Percentiles rank a stretch among this genome's conserved stretches.
These are phyloP conservation scores for Rutstroemia sp. DNA, from an alignment of 2,329 filamentous ascomycete species.

Conservation along the genomic window DNA sequence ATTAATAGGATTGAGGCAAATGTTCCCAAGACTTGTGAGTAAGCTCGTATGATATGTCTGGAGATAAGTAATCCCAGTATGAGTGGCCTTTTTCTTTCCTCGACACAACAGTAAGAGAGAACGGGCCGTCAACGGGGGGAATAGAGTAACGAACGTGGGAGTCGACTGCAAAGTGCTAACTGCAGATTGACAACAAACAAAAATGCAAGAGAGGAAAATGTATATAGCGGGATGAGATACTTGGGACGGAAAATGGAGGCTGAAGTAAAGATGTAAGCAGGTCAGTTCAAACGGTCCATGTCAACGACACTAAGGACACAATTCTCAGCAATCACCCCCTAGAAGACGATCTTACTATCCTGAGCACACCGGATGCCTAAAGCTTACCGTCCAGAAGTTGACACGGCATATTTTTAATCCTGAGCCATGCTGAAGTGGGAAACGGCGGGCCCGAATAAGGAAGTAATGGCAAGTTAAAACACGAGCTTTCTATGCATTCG, in stretches of 20 bases:
- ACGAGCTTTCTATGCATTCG: neutral
- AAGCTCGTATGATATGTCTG: neutral
- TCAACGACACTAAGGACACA: slow-evolving; percentile 3
- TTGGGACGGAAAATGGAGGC: slow-evolving; percentile 1
- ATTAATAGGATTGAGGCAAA: neutral
- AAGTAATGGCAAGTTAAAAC: neutral
- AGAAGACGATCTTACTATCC: slow-evolving; percentile 9
- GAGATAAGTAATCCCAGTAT: neutral
- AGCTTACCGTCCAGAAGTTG: slow-evolving; percentile 5
- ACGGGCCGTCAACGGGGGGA: neutral
- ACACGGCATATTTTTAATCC: slow-evolving; percentile 7
- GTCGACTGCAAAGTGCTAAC: slow-evolving; percentile 1
- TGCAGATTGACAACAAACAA: slow-evolving; percentile 5
- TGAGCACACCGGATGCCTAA: slow-evolving; percentile 5
- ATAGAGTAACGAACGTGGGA: slow-evolving; percentile 7
- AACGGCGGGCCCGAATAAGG: neutral
- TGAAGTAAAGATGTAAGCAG: slow-evolving; percentile 8
- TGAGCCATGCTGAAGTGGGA: slow-evolving; percentile 1
- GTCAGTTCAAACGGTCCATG: neutral
- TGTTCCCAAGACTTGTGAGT: neutral
- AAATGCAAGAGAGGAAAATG: neutral
- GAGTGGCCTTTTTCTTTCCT: neutral
- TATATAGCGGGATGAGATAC: slow-evolving; percentile 1
- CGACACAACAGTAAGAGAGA: neutral
- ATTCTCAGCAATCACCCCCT: slow-evolving; percentile 4